phyloP scores from a whole-genome alignment of 2,329 filamentous ascomycete species.

The Arthrobotrys megalospora region DNA sequence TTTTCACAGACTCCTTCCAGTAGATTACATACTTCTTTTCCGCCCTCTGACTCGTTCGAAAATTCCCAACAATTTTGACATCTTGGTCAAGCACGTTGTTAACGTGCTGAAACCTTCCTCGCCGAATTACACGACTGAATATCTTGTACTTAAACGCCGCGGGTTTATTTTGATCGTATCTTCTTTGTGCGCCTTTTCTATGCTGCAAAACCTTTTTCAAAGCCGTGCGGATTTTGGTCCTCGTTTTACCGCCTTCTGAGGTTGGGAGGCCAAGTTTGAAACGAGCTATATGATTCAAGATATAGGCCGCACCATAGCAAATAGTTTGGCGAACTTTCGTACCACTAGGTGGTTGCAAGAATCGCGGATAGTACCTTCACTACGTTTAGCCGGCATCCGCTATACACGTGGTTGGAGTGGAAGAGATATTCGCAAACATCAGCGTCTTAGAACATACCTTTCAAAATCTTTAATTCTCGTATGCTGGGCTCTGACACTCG shows the following conservation, averaged over 20 bases:
- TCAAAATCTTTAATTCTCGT: slow-evolving; percentile 41
- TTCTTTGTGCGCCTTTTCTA: background rate
- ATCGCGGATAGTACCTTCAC: slow-evolving; percentile 35
- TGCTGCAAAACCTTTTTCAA: slow-evolving; percentile 8
- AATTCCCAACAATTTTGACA: background rate
- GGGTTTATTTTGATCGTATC: background rate
- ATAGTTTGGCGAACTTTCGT: slow-evolving; percentile 9
- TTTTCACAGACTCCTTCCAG: background rate
- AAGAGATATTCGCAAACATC: background rate
- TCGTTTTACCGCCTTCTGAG: background rate
- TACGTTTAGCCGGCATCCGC: no score
- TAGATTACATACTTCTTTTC: slow-evolving; percentile 1
- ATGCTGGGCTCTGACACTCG: slow-evolving; percentile 23
- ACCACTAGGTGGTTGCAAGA: slow-evolving; percentile 8
- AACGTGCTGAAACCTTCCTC: background rate
- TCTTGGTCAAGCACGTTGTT: background rate
- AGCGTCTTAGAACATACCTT: slow-evolving; percentile 23
- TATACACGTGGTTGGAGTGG: no score
- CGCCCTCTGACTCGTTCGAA: background rate
- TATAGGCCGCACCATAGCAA: slow-evolving; percentile 25
- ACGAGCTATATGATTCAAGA: slow-evolving; percentile 47
- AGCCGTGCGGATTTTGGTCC: background rate
- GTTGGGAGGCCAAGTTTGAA: slow-evolving; percentile 49
- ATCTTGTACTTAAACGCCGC: slow-evolving; percentile 18
- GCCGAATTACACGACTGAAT: slow-evolving; percentile 1